Percentiles rank a stretch among this genome's conserved stretches.
phyloP scores from a whole-genome alignment of 257 asterid species.

The Nicotiana sylvestris region DNA sequence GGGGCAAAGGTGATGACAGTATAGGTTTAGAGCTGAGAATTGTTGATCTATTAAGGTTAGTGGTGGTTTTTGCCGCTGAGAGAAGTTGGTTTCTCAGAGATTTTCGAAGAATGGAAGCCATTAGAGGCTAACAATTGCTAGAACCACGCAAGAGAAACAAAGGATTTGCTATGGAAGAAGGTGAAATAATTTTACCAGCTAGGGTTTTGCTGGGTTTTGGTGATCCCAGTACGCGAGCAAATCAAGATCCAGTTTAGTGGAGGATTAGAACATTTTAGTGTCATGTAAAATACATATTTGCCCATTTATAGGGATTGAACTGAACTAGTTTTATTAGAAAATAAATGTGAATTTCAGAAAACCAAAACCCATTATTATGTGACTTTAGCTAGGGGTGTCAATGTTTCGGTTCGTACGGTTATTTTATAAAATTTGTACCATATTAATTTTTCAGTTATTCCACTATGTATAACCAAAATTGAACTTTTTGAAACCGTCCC shows the following conservation, averaged over 20 bases:
- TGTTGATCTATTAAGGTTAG: constrained; percentile 16
- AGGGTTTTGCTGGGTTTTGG: constrained; percentile 38
- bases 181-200: not conserved
- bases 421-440: too few relatives aligned
- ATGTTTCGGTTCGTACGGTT: too few relatives aligned
- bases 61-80: constrained; percentile 29
- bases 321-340: too few relatives aligned
- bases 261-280: not conserved
- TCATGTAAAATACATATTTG: too few relatives aligned
- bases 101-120: constrained; percentile 46
- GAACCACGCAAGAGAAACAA: not conserved
- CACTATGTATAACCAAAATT: too few relatives aligned
- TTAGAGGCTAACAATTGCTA: constrained; percentile 9
- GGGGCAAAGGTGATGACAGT: constrained; percentile 16
- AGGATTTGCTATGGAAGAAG: not conserved
- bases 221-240: not conserved
- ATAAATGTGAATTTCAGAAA: too few relatives aligned
- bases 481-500: too few relatives aligned
- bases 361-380: too few relatives aligned
- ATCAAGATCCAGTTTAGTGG: not conserved
- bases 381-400: too few relatives aligned
- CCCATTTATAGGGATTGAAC: too few relatives aligned
- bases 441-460: too few relatives aligned
- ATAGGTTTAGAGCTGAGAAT: constrained; percentile 21
- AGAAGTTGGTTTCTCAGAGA: constrained; percentile 44